Conservation (phyloP, 192 early-diverging fungal genomes). For the Coemansia aciculifera region DNA sequence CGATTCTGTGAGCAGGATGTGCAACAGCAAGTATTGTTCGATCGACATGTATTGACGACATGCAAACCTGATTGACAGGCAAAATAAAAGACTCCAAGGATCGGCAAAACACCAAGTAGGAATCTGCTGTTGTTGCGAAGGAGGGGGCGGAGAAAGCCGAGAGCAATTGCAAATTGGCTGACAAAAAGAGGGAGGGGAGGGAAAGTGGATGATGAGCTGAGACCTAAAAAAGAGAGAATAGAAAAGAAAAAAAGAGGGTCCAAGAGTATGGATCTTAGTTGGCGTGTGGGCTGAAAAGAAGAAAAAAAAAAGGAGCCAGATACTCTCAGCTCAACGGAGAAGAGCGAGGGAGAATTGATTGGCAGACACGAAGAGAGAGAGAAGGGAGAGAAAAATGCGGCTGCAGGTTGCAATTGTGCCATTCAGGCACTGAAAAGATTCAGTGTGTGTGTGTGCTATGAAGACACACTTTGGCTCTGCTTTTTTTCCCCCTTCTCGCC, state of each 20-base stretch:
- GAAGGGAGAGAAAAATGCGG: not conserved
- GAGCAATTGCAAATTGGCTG: no score
- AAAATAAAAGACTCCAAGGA: not conserved
- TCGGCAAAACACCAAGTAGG: not conserved
- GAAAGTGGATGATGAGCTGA: not conserved
- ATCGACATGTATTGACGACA: not conserved
- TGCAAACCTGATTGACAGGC: not conserved
- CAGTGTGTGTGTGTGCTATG: not conserved
- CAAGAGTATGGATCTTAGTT: not conserved
- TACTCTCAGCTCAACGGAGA: no score
- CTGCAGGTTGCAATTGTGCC: not conserved
- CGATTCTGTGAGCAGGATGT: not conserved
- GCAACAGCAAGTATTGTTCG: not conserved
- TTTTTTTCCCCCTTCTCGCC: not conserved
- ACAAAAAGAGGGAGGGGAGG: not conserved
- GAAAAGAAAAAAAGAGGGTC: not conserved
- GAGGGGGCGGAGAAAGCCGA: not conserved
- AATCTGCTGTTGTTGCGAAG: not conserved
- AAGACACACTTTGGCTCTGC: not conserved
- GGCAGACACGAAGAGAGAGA: not conserved
- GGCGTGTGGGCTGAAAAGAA: not conserved
- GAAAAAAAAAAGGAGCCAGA: not conserved
- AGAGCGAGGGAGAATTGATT: no score
- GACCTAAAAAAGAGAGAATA: not conserved
- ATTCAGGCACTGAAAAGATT: no score